Evolutionary conservation across 2,329 filamentous ascomycete species (phyloP).

Genomic region (Fusarium pseudograminearum): DNA sequence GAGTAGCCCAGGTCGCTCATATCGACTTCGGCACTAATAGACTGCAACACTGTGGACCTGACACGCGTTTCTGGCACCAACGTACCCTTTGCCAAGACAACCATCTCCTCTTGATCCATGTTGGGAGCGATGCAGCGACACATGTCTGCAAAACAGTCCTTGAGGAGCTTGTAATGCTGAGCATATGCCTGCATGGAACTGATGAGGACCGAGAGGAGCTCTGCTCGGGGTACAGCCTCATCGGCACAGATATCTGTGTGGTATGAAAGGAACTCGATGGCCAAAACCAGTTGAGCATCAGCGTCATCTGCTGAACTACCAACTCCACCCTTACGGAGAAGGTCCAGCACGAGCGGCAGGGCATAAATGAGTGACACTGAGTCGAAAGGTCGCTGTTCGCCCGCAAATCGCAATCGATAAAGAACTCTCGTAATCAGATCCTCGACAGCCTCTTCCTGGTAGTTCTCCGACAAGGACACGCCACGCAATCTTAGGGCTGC

Average conservation of each 20-base stretch:
- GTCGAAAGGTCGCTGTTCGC: slow-evolving; percentile 95
- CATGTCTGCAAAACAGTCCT: slow-evolving; percentile 89
- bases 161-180: slow-evolving; percentile 94
- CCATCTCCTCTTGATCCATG: slow-evolving; percentile 78
- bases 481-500: slow-evolving; percentile 85
- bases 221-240: slow-evolving; percentile 78
- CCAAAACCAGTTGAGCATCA: slow-evolving; percentile 90
- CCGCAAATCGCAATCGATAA: slow-evolving; percentile 89
- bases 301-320: slow-evolving; percentile 79
- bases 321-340: slow-evolving; percentile 84
- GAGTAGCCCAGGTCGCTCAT: slow-evolving; percentile 88
- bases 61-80: slow-evolving; percentile 85
- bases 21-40: slow-evolving; percentile 91
- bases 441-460: slow-evolving; percentile 84
- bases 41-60: slow-evolving; percentile 85
- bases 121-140: slow-evolving; percentile 87
- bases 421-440: slow-evolving; percentile 88
- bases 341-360: slow-evolving; percentile 81
- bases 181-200: slow-evolving; percentile 87
- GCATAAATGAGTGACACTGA: slow-evolving; percentile 88
- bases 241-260: slow-evolving; percentile 86
- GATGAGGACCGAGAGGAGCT: slow-evolving; percentile 79
- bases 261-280: slow-evolving; percentile 88
- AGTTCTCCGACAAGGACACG: slow-evolving; percentile 77
- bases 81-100: slow-evolving; percentile 79